Evolutionary conservation across 257 asterid genomes (phyloP), one percentile per base, ranked within the genome.

Genomic region (Solanum bukasovii): DNA sequence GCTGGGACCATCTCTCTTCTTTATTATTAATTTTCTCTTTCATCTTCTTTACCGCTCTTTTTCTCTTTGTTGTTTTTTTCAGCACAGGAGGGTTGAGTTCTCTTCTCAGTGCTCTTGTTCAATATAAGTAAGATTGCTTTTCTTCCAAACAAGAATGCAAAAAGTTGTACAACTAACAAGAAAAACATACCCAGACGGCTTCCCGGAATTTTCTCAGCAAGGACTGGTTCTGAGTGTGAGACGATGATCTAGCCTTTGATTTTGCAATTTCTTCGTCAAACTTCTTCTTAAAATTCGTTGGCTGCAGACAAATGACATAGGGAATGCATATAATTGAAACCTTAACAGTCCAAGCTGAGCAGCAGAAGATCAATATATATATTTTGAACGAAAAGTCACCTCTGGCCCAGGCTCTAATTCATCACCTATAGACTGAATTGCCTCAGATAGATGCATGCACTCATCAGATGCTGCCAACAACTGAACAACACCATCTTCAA

Each of bases 131-230:
- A 52, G 42, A 77, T 38, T 1, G 9, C 52, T 37, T 27, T 27
- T 40, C 33, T 42, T 70, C 35, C 49, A 44, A 86, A 86, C 42
- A 20, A 18, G 49, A 70, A 40, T 6, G 49, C 67, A 72, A 74
- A 71, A 31, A 21, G 33, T n/a, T 52, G 83, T 63, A 86, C 71
- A 46, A 49, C 38, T 86, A 86, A 20, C 5, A n/a, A 73, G 74
- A 33, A 71, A 42, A 73, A 46, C 90, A 82, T 94, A 97, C 99
- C 99, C 99, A 97, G 86, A 97, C 87, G 88, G 98, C 98, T 93
- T 97, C 98, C 88, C 92, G 94, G 73, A 97, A 97, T 84, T 95
- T 97, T 46, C 99, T 91, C 87, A 97, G 82, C 91, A 91, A 88
- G 52, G 71, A 89, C 87, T 91, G 89, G 89, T 92, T 93, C 89